A percentile compares a stretch with the other conserved stretches of the same genome.
These are phyloP conservation scores for Paecilomyces fulvus DNA, from an alignment of 2,329 filamentous ascomycete genomes.

Conservation along the genomic window DNA sequence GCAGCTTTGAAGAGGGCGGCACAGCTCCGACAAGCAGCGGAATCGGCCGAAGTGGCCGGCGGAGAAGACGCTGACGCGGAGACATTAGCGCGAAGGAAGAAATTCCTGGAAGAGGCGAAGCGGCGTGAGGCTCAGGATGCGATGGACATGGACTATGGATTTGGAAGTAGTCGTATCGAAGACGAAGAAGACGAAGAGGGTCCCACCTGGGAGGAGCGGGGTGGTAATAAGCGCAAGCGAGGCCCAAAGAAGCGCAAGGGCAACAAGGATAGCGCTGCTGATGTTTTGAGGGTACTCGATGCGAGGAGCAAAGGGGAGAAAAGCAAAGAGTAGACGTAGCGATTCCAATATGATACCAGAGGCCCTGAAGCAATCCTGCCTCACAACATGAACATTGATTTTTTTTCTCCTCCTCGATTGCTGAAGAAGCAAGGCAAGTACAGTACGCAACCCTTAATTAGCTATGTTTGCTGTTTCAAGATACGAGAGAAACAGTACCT, in stretches of 20 bases:
- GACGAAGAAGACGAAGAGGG: conserved; percentile 76
- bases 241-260: conserved; percentile 45
- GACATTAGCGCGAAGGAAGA: conserved; percentile 60
- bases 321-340: not conserved
- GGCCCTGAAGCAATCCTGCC: not conserved
- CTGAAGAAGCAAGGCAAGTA: not conserved
- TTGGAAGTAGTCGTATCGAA: conserved; percentile 77
- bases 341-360: not conserved
- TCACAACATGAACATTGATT: not conserved
- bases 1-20: conserved; percentile 82
- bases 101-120: conserved; percentile 58
- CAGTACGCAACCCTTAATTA: not conserved
- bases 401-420: not conserved
- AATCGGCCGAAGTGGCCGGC: conserved; percentile 9
- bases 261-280: conserved; percentile 58
- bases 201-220: conserved; percentile 40
- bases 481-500: not conserved
- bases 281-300: conserved; percentile 74
- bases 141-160: conserved; percentile 89
- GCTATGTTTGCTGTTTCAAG: not conserved
- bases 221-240: conserved; percentile 43
- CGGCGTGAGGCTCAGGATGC: conserved; percentile 64
- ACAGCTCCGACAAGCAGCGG: conserved; percentile 44
- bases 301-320: conserved; percentile 41
- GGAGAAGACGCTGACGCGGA: conserved; percentile 48